Evolutionary conservation across 2,329 filamentous ascomycete species (phyloP), one percentile per base, ranked within the genome.

Genomic region (Claviceps arundinis): DNA sequence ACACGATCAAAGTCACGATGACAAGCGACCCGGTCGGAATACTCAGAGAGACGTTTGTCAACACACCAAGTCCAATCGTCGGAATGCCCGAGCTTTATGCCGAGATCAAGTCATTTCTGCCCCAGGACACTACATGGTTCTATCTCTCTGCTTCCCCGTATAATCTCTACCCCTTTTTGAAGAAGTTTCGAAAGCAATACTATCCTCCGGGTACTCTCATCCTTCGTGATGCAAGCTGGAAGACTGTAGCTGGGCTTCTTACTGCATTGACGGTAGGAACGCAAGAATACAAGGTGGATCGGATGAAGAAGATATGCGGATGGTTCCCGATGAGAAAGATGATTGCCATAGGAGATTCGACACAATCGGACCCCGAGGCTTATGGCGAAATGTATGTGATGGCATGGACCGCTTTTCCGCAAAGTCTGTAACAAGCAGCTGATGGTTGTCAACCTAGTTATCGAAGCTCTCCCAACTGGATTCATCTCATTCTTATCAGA

Each of bases 81-180:
- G 89, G 87, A 47, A 96, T 96, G 89, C 87, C 89, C 0, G 82
- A 87, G 59, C 75, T 96, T 1, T 96, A 95, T 70, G 68, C 72
- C 22, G 74, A 83, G 52, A 73, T 95, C 11, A 72, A 82, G 45
- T 65, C 68, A 5, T 58, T 73, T 4, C 61, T 82, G 24, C 70
- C 73, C 1, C 62, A 76, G 8, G 73, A 76, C 8, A 84, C 89
- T 1, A 79, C 89, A 0, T 95, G 87, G 77, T 95, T 95, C 73
- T 97, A 97, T 67, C 78, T 97, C 47, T 94, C 88, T 0, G 90
- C 91, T 0, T 95, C 89, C 0, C 91, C 91, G 0, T 96, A 96
- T 72, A 95, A 94, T 60, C 78, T 97, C 9, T 96, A 96, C 63
- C 85, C 87, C 0, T 93, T 96, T 68, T 76, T 97, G 24, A 82